Base-by-base conservation (phyloP, 306 rosid species). In the Medicago lupulina region DNA sequence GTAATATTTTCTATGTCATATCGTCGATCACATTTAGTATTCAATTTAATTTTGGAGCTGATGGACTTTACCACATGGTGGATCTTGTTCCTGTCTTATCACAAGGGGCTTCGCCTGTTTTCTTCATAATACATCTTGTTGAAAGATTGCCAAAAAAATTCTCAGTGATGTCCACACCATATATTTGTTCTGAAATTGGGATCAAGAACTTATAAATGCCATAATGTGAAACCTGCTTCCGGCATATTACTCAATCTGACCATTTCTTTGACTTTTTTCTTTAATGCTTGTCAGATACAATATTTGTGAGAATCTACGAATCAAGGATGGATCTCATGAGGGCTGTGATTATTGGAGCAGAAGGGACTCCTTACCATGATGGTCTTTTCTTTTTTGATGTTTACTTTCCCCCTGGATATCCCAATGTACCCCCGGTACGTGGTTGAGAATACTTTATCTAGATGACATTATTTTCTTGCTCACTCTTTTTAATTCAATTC, bases 1-100 rank as follows among this genome's bases (percentile, higher is more conserved):
- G 19, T 49, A 70, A n/a, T 50, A 53, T 77, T 76, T 51, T 79
- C 50, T 53, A 44, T 40, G 6, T 54, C 67, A 14, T 50, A 31
- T 31, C 1, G 6, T 6, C 5, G 5, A 66, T 55, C 17, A 31
- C 38, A 16, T 67, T 17, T 50, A 40, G 21, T 72, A 25, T 77
- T 19, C 21, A 14, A 5, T 73, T 79, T 60, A 13, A 7, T 47
- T 58, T 67, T 47, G 40, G 59, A 58, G 71, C 47, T 11, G 58
- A 59, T 74, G 58, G 31, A 43, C 36, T n/a, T 71, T 25, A 19
- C 55, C 8, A 16, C 38, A 43, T 43, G 49, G 49, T 43, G 11
- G 5, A 6, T 43, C 38, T 5, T 2, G 7, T 34, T 34, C 7
- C 7, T 1, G 7, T 34, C 38, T 34, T 34, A 34, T 5, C 5